phyloP scores from a whole-genome alignment of 2,329 filamentous ascomycete species.

The Arthrobotrys sphaeroides region DNA sequence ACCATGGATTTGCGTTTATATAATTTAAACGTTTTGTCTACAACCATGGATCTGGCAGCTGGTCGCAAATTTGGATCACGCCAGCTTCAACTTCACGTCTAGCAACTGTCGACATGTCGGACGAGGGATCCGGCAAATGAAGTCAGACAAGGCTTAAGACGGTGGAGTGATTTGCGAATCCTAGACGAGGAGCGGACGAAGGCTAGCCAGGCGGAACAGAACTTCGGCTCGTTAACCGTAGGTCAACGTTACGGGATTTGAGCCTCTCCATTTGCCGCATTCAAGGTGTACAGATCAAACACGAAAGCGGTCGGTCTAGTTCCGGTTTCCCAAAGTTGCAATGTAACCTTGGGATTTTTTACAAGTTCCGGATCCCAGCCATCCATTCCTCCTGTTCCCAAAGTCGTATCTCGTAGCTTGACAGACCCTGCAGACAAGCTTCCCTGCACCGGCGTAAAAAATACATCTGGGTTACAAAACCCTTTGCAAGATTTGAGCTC shows the following conservation, averaged over 20 bases:
- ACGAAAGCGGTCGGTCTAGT: constrained; percentile 23
- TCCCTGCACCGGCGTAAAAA: background rate
- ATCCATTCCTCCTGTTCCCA: background rate
- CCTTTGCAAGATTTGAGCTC: background rate
- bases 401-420: background rate
- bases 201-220: constrained; percentile 10
- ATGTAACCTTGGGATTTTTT: constrained; percentile 50
- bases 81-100: background rate
- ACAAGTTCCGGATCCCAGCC: background rate
- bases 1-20: too few relatives aligned
- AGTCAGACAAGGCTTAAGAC: background rate
- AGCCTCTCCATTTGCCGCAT: constrained; percentile 31
- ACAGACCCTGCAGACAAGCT: background rate
- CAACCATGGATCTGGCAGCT: too few relatives aligned
- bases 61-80: background rate
- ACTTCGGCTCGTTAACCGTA: constrained; percentile 19
- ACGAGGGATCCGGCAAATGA: constrained; percentile 4
- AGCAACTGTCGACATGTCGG: background rate
- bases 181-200: background rate
- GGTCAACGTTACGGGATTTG: constrained; percentile 14
- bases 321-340: constrained; percentile 17
- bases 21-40: too few relatives aligned
- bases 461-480: constrained; percentile 2
- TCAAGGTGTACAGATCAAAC: constrained; percentile 26
- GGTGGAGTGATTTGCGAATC: constrained; percentile 30